Evolutionary conservation across 2,329 filamentous ascomycete genomes (phyloP).

Genomic region (Aspergillus sp.): DNA sequence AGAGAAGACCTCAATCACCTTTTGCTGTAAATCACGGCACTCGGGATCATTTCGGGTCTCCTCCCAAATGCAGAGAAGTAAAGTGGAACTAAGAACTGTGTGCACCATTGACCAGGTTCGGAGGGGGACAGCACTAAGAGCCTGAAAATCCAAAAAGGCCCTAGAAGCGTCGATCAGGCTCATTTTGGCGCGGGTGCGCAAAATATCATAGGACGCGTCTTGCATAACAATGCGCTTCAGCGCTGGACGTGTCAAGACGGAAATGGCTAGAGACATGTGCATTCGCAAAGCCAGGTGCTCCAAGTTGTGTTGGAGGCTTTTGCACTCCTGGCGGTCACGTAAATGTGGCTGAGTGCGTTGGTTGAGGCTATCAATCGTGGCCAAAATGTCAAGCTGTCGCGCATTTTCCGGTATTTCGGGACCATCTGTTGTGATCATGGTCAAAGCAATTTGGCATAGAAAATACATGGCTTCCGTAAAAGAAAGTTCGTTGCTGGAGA

Average conservation of each 20-base stretch:
- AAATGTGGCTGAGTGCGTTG: constrained; percentile 54
- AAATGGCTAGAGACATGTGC: constrained; percentile 58
- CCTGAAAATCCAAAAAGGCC: constrained; percentile 37
- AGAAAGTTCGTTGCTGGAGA: constrained; percentile 19
- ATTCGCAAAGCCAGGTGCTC: constrained; percentile 60
- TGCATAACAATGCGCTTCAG: constrained; percentile 41
- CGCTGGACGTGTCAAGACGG: constrained; percentile 59
- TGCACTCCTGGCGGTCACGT: constrained; percentile 45
- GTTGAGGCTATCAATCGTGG: constrained; percentile 48
- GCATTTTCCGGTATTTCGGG: constrained; percentile 14
- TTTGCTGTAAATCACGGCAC: constrained; percentile 32
- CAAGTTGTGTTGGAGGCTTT: constrained; percentile 48
- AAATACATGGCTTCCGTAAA: constrained; percentile 33
- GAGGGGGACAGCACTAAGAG: constrained; percentile 33
- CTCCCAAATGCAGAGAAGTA: constrained; percentile 39
- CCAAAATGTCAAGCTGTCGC: constrained; percentile 36
- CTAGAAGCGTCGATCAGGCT: constrained; percentile 32
- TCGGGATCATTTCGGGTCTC: constrained; percentile 34
- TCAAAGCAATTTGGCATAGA: constrained; percentile 28
- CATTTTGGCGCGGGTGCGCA: constrained; percentile 27
- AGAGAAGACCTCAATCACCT: constrained; percentile 35
- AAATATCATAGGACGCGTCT: constrained; percentile 12
- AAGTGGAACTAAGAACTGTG: constrained; percentile 35
- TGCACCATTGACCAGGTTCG: constrained; percentile 40
- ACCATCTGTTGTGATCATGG: constrained; percentile 50